Conservation (phyloP, 345 rosid species). For the Citrus maxima region DNA sequence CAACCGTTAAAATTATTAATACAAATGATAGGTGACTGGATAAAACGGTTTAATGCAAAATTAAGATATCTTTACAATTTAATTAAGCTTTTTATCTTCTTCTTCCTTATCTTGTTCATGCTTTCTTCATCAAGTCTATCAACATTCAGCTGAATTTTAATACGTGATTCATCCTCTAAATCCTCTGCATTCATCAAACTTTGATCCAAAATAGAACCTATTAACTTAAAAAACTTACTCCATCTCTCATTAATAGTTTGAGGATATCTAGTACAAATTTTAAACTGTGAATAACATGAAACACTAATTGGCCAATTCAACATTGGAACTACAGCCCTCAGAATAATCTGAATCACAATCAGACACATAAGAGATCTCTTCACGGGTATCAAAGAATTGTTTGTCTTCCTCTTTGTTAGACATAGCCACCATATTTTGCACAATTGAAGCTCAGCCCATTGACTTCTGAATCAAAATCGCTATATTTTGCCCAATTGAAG, state of each 20-base stretch:
- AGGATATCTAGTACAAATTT: conserved; percentile 48
- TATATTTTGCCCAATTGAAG: too few species aligned
- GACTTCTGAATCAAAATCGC: too few species aligned
- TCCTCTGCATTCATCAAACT: conserved; percentile 22
- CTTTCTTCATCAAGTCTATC: conserved; percentile 21
- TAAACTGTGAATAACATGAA: conserved; percentile 26
- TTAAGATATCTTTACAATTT: too few species aligned
- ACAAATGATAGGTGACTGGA: too few species aligned
- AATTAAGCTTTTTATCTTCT: too few species aligned
- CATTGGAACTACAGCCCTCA: conserved; percentile 30
- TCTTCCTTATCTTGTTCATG: too few species aligned
- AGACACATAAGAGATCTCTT: neutral
- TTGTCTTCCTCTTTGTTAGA: conserved; percentile 38
- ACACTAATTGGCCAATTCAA: conserved; percentile 12
- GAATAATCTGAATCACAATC: conserved; percentile 39
- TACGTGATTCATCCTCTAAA: conserved; percentile 1
- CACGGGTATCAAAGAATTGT: conserved; percentile 54
- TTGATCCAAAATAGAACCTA: conserved; percentile 29
- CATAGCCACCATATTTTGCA: conserved; percentile 27
- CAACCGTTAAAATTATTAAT: too few species aligned
- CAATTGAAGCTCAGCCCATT: too few species aligned
- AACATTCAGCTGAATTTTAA: conserved; percentile 14
- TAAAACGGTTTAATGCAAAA: too few species aligned
- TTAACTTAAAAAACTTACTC: conserved; percentile 31
- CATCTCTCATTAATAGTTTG: conserved; percentile 61